A percentile compares a stretch with the other conserved stretches of the same genome.
These are phyloP conservation scores for Diaporthe ilicicola DNA, from an alignment of 2,329 filamentous ascomycete species.

Conservation along the genomic window DNA sequence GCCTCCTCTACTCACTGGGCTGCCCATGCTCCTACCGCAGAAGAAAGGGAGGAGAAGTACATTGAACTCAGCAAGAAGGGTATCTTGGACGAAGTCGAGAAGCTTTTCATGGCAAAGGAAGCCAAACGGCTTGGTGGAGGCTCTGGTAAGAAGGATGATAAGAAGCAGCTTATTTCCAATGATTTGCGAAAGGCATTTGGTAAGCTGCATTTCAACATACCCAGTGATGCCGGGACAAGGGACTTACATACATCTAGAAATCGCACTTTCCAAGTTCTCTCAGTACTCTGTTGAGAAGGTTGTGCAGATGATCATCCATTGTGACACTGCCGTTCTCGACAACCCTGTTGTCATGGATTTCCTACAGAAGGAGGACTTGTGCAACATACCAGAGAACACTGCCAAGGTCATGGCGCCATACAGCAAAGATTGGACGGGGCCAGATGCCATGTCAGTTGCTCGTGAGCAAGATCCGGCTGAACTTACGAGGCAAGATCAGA, in stretches of 20 bases:
- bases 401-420: slow-evolving; percentile 94
- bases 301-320: slow-evolving; percentile 93
- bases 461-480: slow-evolving; percentile 89
- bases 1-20: slow-evolving; percentile 95
- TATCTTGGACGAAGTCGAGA: slow-evolving; percentile 96
- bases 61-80: slow-evolving; percentile 91
- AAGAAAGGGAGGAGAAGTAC: slow-evolving; percentile 95
- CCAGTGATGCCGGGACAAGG: background rate
- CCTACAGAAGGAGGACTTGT: slow-evolving; percentile 89
- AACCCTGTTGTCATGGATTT: slow-evolving; percentile 97
- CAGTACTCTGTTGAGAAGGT: slow-evolving; percentile 83
- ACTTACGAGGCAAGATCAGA: slow-evolving; percentile 92
- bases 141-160: slow-evolving; percentile 83
- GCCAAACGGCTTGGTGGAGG: slow-evolving; percentile 84
- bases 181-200: slow-evolving; percentile 89
- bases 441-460: slow-evolving; percentile 78
- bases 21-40: slow-evolving; percentile 81
- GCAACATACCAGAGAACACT: slow-evolving; percentile 89
- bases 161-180: slow-evolving; percentile 95
- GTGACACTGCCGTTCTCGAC: slow-evolving; percentile 87
- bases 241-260: slow-evolving; percentile 64
- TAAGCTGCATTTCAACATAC: slow-evolving; percentile 49
- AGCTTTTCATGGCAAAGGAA: slow-evolving; percentile 96
- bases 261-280: slow-evolving; percentile 94
- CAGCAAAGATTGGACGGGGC: slow-evolving; percentile 94